Conservation (phyloP, 805 yeast species). For the Saturnispora ahearnii region DNA sequence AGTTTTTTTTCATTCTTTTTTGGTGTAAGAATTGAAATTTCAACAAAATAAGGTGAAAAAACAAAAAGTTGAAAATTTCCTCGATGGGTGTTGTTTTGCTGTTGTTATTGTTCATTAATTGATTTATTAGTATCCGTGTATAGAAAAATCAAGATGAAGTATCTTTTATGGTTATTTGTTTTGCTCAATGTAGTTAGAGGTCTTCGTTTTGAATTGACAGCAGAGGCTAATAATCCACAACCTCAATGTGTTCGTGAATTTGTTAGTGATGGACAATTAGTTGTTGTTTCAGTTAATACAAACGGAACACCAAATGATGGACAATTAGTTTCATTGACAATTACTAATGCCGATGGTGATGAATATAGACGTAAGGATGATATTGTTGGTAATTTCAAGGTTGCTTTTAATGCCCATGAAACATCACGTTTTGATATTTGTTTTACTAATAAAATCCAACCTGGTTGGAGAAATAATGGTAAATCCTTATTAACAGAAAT, state of each 20-base stretch:
- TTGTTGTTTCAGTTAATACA: slow-evolving; percentile 72
- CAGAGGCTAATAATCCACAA: slow-evolving; percentile 21
- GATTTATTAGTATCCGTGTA: neutral
- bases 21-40: neutral
- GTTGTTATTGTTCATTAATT: neutral
- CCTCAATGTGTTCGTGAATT: slow-evolving; percentile 91
- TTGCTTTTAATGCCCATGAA: slow-evolving; percentile 78
- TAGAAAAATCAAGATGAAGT: neutral
- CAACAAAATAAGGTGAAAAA: neutral
- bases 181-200: slow-evolving; percentile 10
- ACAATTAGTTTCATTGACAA: slow-evolving; percentile 58
- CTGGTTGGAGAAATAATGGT: slow-evolving; percentile 30
- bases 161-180: neutral
- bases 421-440: slow-evolving; percentile 87
- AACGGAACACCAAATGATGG: slow-evolving; percentile 81
- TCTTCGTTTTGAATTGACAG: slow-evolving; percentile 27
- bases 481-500: slow-evolving; percentile 49
- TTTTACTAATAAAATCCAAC: slow-evolving; percentile 55
- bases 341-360: slow-evolving; percentile 75
- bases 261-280: slow-evolving; percentile 74
- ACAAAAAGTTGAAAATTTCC: neutral
- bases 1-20: neutral
- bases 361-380: slow-evolving; percentile 74
- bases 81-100: neutral
- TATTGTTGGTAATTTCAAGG: slow-evolving; percentile 59